These are phyloP conservation scores for Phaeotremella fagi DNA, from an alignment of 768 basidiomycete genomes.

Conservation along the genomic window DNA sequence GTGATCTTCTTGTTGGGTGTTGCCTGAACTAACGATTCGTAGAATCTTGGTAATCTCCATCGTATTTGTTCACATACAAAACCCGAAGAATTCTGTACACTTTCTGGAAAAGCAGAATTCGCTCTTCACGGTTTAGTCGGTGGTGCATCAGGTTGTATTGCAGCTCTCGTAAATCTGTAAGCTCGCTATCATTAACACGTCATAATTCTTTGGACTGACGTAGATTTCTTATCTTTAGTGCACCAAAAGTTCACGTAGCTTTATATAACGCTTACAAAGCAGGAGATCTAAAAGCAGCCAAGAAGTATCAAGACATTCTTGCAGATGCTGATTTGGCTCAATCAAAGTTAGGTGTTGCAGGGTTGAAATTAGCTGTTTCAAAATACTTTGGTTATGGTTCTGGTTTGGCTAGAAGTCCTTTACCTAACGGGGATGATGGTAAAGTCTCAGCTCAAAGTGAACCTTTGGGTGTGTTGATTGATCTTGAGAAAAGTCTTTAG, in stretches of 20 bases:
- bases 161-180: constrained; percentile 17
- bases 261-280: constrained; percentile 14
- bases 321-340: constrained; percentile 21
- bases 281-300: constrained; percentile 17
- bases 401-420: constrained; percentile 14
- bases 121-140: constrained; percentile 15
- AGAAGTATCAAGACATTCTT: constrained; percentile 18
- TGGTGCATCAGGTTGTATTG: constrained; percentile 9
- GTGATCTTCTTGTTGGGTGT: background rate
- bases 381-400: constrained; percentile 28
- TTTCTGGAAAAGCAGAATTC: constrained; percentile 19
- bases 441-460: background rate
- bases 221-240: background rate
- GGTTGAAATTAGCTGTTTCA: constrained; percentile 23
- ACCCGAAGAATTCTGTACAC: constrained; percentile 3
- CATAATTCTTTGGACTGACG: background rate
- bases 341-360: constrained; percentile 22
- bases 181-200: background rate
- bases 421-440: constrained; percentile 7
- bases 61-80: constrained; percentile 12
- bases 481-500: constrained; percentile 1
- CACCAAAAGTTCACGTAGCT: constrained; percentile 24
- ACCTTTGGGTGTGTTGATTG: background rate
- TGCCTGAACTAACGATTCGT: background rate
- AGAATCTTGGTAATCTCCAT: constrained; percentile 7